Base-by-base conservation (phyloP, 2,329 filamentous ascomycete species). In the Diaporthe nobilis region DNA sequence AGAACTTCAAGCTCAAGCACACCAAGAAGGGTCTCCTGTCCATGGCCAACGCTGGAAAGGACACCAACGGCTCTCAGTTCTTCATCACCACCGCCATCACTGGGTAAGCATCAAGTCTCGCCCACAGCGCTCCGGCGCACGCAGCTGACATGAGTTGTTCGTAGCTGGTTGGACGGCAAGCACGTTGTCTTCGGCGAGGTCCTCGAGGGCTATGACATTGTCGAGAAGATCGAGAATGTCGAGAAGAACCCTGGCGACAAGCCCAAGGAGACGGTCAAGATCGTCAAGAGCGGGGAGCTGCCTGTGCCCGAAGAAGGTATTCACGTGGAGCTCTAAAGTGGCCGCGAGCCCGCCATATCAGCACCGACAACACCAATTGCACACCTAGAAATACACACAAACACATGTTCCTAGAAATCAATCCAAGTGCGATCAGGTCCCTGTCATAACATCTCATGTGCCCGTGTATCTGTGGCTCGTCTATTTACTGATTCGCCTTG, bases 1-100 rank as follows among this genome's bases (percentile, higher is more conserved):
- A 97, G 92, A 97, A 96, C 93, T 97, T 97, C 91, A 96, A 97
- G 92, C 90, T 96, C 83, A 96, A 95, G 90, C 95, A 97, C 92
- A 91, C 90, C 88, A 95, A 95, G 91, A 93, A 92, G 86, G 94
- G 94, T 82, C 87, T 95, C 71, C 88, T 97, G 79, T 95, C 93
- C 86, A 97, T 95, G 94, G 94, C 94, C 85, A 96, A 96, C 87
- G 91, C 94, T 77, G 94, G 94, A 85, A 91, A 92, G 85, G 94
- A 97, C 86, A 97, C 94, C 88, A 96, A 96, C 84, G 94, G 94
- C 83, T 95, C 93, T 76, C 94, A 97, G 84, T 97, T 97, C 89
- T 97, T 97, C 90, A 96, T 97, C 85, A 97, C 95, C 82, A 96
- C 94, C 80, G 93, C 92, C 82, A 84, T 95, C 82, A 96, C 94